Conservation (phyloP, 768 basidiomycete genomes). For the Pleurotus tuber-regium region DNA sequence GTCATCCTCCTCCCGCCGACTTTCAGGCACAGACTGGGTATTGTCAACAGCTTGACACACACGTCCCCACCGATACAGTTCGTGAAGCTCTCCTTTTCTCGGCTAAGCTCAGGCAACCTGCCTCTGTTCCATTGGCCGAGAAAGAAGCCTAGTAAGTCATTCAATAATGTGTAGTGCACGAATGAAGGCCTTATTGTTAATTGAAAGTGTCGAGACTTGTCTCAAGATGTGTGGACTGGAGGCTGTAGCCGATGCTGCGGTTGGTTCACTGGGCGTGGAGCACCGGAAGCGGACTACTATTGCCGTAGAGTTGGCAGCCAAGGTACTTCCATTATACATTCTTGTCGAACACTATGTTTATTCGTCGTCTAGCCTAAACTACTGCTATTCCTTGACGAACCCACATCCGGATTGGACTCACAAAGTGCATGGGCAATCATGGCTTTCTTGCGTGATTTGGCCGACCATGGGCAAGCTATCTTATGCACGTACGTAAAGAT, state of each 20-base stretch:
- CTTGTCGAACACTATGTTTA: background rate
- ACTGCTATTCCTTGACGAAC: constrained; percentile 85
- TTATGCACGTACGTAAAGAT: constrained; percentile 71
- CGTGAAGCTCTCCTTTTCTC: constrained; percentile 81
- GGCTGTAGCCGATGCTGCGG: constrained; percentile 57
- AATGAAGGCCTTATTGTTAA: too few relatives aligned
- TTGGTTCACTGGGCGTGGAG: constrained; percentile 52
- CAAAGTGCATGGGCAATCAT: constrained; percentile 86
- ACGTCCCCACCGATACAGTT: constrained; percentile 72
- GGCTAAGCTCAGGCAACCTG: constrained; percentile 75
- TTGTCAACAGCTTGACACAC: constrained; percentile 84
- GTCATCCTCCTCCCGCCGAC: constrained; percentile 48
- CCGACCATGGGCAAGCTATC: constrained; percentile 82
- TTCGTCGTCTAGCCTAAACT: constrained; percentile 54
- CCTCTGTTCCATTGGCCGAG: constrained; percentile 58
- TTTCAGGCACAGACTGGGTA: constrained; percentile 78
- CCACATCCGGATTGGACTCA: constrained; percentile 85
- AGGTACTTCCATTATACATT: constrained; percentile 38
- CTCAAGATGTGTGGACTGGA: constrained; percentile 68
- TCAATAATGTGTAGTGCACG: too few relatives aligned
- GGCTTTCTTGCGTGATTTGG: constrained; percentile 70
- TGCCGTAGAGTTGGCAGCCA: constrained; percentile 62
- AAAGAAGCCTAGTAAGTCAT: constrained; percentile 76
- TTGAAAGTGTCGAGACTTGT: constrained; percentile 38
- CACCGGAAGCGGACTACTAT: constrained; percentile 58